A percentile compares a stretch with the other conserved stretches of the same genome.
Evolutionary conservation across 768 basidiomycete species (phyloP).

Genomic region (Galerina sulciceps): DNA sequence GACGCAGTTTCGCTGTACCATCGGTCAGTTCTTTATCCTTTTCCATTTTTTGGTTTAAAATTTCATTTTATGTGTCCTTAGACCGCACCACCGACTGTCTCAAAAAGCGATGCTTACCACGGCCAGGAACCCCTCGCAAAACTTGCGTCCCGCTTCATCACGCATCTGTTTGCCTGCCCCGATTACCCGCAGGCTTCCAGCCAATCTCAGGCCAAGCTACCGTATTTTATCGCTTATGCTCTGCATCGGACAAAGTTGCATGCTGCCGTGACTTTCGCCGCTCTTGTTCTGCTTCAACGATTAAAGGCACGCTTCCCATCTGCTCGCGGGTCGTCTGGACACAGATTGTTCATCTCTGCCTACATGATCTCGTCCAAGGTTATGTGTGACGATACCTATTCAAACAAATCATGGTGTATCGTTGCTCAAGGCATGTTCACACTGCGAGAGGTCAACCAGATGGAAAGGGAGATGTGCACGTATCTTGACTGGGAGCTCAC

Average conservation of each 20-base stretch:
- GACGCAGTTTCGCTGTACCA: slow-evolving; percentile 25
- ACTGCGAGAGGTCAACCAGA: slow-evolving; percentile 91
- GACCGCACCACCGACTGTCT: slow-evolving; percentile 27
- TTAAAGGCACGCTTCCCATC: slow-evolving; percentile 93
- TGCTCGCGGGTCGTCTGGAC: slow-evolving; percentile 87
- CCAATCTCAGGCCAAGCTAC: slow-evolving; percentile 63
- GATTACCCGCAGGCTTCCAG: slow-evolving; percentile 69
- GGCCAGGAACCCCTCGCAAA: slow-evolving; percentile 78
- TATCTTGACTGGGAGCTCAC: slow-evolving; percentile 94
- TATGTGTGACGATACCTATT: slow-evolving; percentile 94
- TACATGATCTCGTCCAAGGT: slow-evolving; percentile 94
- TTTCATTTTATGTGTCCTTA: slow-evolving; percentile 10
- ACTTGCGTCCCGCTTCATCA: slow-evolving; percentile 79
- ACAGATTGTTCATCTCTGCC: slow-evolving; percentile 88
- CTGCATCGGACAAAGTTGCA: slow-evolving; percentile 84
- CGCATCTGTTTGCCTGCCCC: slow-evolving; percentile 85
- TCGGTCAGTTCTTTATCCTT: slow-evolving; percentile 16
- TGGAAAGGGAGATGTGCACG: slow-evolving; percentile 92
- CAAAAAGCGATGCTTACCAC: slow-evolving; percentile 61
- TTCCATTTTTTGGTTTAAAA: not conserved
- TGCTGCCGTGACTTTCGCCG: slow-evolving; percentile 69
- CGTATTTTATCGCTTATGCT: slow-evolving; percentile 86
- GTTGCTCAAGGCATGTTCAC: slow-evolving; percentile 89
- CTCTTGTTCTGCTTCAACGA: slow-evolving; percentile 71
- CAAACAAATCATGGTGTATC: slow-evolving; percentile 91